A percentile compares a stretch with the other conserved stretches of the same genome.
Evolutionary conservation across 1,139 yeast species (phyloP).

Genomic region (Sugiyamaella castrensis): DNA sequence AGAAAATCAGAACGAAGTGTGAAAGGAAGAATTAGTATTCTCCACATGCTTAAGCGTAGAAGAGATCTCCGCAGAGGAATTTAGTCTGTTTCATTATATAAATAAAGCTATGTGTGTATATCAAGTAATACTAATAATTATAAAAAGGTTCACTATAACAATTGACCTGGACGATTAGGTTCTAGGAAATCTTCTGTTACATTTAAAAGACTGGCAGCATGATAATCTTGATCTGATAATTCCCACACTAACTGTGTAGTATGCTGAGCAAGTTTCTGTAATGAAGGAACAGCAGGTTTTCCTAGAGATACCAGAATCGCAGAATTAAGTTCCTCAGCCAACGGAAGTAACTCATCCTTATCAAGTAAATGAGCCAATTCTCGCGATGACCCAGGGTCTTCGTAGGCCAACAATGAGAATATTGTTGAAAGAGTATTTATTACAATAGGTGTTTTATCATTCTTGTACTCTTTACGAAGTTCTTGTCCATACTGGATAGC

Average conservation of each 20-base stretch:
- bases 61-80: no score
- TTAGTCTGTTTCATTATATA: no score
- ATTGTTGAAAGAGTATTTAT: slow-evolving; percentile 42
- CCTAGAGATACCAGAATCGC: slow-evolving; percentile 47
- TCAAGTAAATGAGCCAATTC: slow-evolving; percentile 42
- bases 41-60: no score
- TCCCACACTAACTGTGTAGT: slow-evolving; percentile 37
- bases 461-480: slow-evolving; percentile 42
- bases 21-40: slow-evolving; percentile 13
- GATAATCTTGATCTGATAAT: slow-evolving; percentile 33
- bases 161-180: background rate
- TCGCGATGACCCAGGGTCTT: slow-evolving; percentile 42
- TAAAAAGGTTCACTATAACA: background rate
- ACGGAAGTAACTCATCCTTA: slow-evolving; percentile 37
- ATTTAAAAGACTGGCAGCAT: slow-evolving; percentile 38
- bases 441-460: slow-evolving; percentile 33
- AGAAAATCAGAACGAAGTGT: slow-evolving; percentile 40
- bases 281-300: slow-evolving; percentile 38
- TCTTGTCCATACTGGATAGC: slow-evolving; percentile 49
- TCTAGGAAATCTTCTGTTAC: slow-evolving; percentile 38
- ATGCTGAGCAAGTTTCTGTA: slow-evolving; percentile 41
- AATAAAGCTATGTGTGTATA: no score
- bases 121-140: background rate
- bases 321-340: slow-evolving; percentile 46
- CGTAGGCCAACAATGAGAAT: slow-evolving; percentile 52